These are phyloP conservation scores for Septoria petroselini DNA, from an alignment of 2,329 filamentous ascomycete genomes.

Conservation along the genomic window DNA sequence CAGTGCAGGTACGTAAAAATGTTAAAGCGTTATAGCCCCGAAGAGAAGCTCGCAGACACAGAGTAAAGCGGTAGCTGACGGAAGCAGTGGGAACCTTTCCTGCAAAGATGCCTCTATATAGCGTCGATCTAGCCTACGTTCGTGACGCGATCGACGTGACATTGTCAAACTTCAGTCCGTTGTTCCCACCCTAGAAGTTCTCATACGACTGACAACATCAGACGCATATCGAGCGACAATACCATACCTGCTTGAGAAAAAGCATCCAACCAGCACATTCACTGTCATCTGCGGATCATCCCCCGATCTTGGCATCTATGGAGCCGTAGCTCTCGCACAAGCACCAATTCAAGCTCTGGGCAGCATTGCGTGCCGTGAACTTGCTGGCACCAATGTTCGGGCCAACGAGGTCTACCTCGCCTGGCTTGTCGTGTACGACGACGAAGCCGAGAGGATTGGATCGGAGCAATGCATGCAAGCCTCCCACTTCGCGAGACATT, in stretches of 20 bases:
- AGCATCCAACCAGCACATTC: conserved; percentile 32
- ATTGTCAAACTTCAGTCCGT: conserved; percentile 38
- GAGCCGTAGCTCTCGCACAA: conserved; percentile 36
- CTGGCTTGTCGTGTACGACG: background rate
- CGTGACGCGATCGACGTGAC: conserved; percentile 26
- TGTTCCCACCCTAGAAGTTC: background rate
- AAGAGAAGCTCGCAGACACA: too few relatives aligned
- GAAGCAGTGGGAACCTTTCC: conserved; percentile 33
- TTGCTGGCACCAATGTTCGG: conserved; percentile 38
- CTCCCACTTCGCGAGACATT: background rate
- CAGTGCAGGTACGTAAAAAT: conserved; percentile 30
- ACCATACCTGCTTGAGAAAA: conserved; percentile 37
- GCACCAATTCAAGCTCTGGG: conserved; percentile 41
- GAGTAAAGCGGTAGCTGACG: background rate
- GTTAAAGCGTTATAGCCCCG: too few relatives aligned
- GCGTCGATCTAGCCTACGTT: conserved; percentile 28
- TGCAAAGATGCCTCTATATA: conserved; percentile 24
- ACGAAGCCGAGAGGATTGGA: background rate
- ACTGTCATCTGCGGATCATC: conserved; percentile 38
- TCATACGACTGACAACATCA: background rate
- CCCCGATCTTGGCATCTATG: conserved; percentile 29
- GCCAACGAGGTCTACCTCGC: conserved; percentile 44
- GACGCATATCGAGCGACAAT: conserved; percentile 31
- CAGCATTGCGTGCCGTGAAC: conserved; percentile 34
- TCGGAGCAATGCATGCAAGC: background rate